These are phyloP conservation scores for Pleurotus giganteus DNA, from an alignment of 768 basidiomycete genomes.

Conservation along the genomic window DNA sequence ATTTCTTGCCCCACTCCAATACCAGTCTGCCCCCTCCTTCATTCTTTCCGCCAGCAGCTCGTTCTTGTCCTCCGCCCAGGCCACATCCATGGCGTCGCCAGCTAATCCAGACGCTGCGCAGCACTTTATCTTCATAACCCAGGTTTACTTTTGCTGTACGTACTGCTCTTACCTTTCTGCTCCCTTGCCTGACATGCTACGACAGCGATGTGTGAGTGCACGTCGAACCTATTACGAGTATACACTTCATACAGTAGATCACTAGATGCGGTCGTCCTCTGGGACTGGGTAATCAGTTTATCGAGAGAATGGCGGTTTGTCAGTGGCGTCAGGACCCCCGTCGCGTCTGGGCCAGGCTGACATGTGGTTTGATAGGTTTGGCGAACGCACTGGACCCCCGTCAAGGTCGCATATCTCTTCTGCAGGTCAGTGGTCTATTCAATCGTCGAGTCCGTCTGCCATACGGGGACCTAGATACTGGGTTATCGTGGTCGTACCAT, in stretches of 20 bases:
- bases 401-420: constrained; percentile 81
- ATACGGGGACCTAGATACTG: constrained; percentile 55
- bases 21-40: constrained; percentile 28
- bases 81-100: constrained; percentile 20
- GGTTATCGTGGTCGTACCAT: constrained; percentile 79
- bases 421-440: constrained; percentile 57
- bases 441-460: constrained; percentile 6
- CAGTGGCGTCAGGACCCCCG: constrained; percentile 20
- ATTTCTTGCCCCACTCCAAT: constrained; percentile 29
- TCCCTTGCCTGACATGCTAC: constrained; percentile 26
- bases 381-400: constrained; percentile 83
- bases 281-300: constrained; percentile 83
- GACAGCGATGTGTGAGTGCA: constrained; percentile 67
- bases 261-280: constrained; percentile 75
- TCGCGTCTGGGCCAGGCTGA: constrained; percentile 18
- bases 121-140: constrained; percentile 77
- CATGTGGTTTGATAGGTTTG: constrained; percentile 55
- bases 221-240: neutral
- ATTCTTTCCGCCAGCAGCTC: constrained; percentile 21
- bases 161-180: constrained; percentile 22
- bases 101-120: constrained; percentile 57
- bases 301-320: constrained; percentile 80
- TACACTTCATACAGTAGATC: neutral
- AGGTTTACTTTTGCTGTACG: constrained; percentile 86
- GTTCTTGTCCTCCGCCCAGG: constrained; percentile 22